phyloP scores from a whole-genome alignment of 352 stramenopile genomes.

The Phytophthora syringae region DNA sequence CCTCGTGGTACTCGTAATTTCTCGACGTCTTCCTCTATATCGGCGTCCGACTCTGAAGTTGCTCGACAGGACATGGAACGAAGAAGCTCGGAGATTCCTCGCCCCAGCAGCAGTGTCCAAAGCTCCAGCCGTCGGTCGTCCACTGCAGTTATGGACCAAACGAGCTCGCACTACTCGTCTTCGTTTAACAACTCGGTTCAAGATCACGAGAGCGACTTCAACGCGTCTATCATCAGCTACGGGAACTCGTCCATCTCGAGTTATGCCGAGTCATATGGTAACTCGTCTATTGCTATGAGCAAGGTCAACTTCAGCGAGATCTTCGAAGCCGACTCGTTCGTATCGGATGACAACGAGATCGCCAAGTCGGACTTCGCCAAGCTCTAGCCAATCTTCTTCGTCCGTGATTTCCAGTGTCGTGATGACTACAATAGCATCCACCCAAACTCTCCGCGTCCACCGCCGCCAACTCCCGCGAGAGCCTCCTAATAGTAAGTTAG shows the following conservation, averaged over 20 bases:
- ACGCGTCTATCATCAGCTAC: conserved; percentile 33
- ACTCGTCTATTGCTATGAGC: conserved; percentile 60
- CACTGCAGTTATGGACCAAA: conserved; percentile 42
- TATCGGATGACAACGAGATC: conserved; percentile 48
- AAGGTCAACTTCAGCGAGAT: conserved; percentile 80
- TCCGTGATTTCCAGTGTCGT: conserved; percentile 25
- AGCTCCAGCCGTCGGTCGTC: conserved; percentile 51
- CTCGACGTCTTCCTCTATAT: conserved; percentile 60
- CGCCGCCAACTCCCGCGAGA: conserved; percentile 30
- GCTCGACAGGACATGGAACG: conserved; percentile 34
- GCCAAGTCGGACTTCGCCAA: conserved; percentile 60
- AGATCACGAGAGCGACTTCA: conserved; percentile 28
- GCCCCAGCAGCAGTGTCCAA: conserved; percentile 13
- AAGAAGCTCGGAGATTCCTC: conserved; percentile 25
- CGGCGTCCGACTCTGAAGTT: conserved; percentile 40
- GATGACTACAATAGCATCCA: conserved; percentile 17
- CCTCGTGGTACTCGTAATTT: conserved; percentile 38
- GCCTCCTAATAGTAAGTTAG: conserved; percentile 15
- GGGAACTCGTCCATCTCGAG: conserved; percentile 40
- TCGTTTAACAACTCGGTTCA: conserved; percentile 32
- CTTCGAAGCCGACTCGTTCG: conserved; percentile 44
- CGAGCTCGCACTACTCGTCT: conserved; percentile 42
- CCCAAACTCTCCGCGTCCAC: conserved; percentile 1
- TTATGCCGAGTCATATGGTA: conserved; percentile 53
- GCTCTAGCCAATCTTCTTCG: conserved; percentile 45